These are phyloP conservation scores for Suhomyces faveliae DNA, from an alignment of 805 yeast genomes.

Conservation along the genomic window DNA sequence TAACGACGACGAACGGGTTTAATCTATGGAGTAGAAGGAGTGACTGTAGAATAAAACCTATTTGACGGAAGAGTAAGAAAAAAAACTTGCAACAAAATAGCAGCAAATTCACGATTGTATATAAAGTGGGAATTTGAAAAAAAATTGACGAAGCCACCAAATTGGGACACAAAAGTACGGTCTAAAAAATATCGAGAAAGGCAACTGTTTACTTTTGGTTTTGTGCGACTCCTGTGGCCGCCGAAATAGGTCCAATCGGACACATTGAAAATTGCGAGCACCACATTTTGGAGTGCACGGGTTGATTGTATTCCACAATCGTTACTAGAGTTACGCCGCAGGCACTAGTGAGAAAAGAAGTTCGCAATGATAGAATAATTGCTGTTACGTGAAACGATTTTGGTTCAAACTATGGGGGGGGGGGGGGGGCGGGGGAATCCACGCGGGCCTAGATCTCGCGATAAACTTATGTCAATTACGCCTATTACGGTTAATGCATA, in stretches of 20 bases:
- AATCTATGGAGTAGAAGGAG: conserved; percentile 33
- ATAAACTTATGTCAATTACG: neutral
- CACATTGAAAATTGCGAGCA: neutral
- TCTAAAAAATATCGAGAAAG: neutral
- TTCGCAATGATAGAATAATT: neutral
- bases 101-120: neutral
- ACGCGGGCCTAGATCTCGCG: neutral
- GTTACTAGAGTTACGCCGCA: conserved; percentile 1
- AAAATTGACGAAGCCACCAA: neutral
- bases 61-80: conserved; percentile 12
- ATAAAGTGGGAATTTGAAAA: neutral
- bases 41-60: conserved; percentile 33
- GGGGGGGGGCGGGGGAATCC: neutral
- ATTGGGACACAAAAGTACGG: neutral
- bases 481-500: neutral
- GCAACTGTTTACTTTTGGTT: conserved; percentile 2
- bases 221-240: neutral
- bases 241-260: conserved; percentile 1
- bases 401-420: neutral
- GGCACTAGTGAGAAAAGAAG: neutral
- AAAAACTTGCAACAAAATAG: neutral
- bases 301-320: neutral
- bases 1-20: conserved; percentile 15
- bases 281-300: neutral
- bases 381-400: neutral